Evolutionary conservation across 2,329 filamentous ascomycete species (phyloP), one percentile per base, ranked within the genome.

Genomic region (Aspergillus hiratsukae): DNA sequence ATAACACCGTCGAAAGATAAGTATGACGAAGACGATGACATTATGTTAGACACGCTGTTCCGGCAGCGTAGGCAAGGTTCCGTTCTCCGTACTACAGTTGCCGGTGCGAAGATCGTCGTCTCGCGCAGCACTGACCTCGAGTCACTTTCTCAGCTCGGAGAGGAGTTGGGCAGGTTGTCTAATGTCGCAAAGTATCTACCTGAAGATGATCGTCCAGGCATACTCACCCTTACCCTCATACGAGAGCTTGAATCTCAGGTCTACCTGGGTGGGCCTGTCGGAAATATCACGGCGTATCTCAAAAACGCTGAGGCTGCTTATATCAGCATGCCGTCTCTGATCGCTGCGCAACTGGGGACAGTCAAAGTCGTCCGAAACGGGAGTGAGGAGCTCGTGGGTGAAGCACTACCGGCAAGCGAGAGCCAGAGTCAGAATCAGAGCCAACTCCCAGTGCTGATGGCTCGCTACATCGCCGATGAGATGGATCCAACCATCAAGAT

Each of bases 121-220:
- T 79, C 80, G 7, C 84, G 86, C 58, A 74, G 90, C 41, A 78
- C 83, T 10, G 84, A 88, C 61, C 76, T 96, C 17, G 78, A 83
- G 9, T 83, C 84, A 45, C 78, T 99, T 14, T 83, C 87, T 7
- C 81, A 82, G 10, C 81, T 99, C 8, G 87, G 83, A 0, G 87
- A 89, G 61, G 94, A 99, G 66, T 72, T 97, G 50, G 82, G 87
- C 5, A 90, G 89, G 62, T 79, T 99, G 4, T 90, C 91, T 0
- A 92, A 87, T 0, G 91, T 99, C 27, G 84, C 93, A 6, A 97
- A 97, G 69, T 97, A 97, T 70, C 80, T 99, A 2, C 93, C 94
- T 0, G 93, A 99, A 64, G 94, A 99, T 72, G 93, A 99, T 65
- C 84, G 92, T 1, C 94, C 94, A 2, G 94, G 94, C 0, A 78